phyloP scores from a whole-genome alignment of 2,329 filamentous ascomycete genomes.

The Alternaria rosae region DNA sequence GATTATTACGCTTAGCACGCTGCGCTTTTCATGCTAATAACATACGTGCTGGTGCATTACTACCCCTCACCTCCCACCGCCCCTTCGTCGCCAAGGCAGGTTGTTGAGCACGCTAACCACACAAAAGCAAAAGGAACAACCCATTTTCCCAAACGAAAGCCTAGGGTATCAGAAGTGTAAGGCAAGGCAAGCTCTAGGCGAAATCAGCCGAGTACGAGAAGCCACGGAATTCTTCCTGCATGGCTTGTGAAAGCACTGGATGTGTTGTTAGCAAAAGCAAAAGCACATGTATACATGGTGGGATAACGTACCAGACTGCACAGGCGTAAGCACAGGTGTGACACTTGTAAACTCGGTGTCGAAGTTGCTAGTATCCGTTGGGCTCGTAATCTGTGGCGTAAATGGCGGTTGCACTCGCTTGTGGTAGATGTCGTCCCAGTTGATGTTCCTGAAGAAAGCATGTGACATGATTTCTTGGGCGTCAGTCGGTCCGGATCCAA shows the following conservation, averaged over 20 bases:
- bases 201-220: slow-evolving; percentile 98
- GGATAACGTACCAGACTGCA: slow-evolving; percentile 83
- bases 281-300: not conserved
- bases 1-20: slow-evolving; percentile 2
- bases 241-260: slow-evolving; percentile 91
- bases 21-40: slow-evolving; percentile 10
- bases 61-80: not conserved
- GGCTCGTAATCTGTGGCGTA: slow-evolving; percentile 84
- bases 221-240: slow-evolving; percentile 99
- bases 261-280: slow-evolving; percentile 18
- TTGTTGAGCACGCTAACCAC: slow-evolving; percentile 7
- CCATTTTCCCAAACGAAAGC: slow-evolving; percentile 16
- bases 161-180: slow-evolving; percentile 18
- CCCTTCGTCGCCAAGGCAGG: slow-evolving; percentile 1
- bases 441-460: slow-evolving; percentile 96
- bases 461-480: slow-evolving; percentile 99
- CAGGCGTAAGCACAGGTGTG: slow-evolving; percentile 93
- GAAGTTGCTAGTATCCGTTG: slow-evolving; percentile 99
- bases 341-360: slow-evolving; percentile 98
- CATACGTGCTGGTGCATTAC: not conserved
- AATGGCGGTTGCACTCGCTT: slow-evolving; percentile 92
- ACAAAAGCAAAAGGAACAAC: slow-evolving; percentile 13
- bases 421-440: slow-evolving; percentile 98
- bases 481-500: slow-evolving; percentile 94
- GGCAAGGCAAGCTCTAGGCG: slow-evolving; percentile 53